phyloP scores from a whole-genome alignment of 2,329 filamentous ascomycete species.

The Cladosporium colombiae region DNA sequence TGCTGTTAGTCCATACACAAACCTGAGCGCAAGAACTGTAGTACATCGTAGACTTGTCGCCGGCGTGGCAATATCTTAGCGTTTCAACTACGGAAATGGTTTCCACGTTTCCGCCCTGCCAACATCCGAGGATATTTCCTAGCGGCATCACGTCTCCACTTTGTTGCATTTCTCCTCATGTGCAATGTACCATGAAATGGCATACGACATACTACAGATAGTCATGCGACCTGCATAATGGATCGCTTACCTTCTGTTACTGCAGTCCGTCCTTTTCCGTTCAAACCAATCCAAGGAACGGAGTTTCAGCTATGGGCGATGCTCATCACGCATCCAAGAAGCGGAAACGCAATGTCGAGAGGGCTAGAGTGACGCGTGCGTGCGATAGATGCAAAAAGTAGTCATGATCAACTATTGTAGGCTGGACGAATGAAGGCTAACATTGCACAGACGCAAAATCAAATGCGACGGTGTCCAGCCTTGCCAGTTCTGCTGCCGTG shows the following conservation, averaged over 20 bases:
- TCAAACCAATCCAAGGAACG: background rate
- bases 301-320: background rate
- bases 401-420: background rate
- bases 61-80: background rate
- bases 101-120: background rate
- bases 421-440: background rate
- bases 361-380: constrained; percentile 2
- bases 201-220: background rate
- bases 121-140: background rate
- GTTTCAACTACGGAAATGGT: background rate
- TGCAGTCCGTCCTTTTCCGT: background rate
- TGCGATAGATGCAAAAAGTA: constrained; percentile 9
- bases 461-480: constrained; percentile 8
- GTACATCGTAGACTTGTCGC: background rate
- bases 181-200: background rate
- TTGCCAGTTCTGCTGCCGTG: constrained; percentile 1
- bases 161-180: background rate
- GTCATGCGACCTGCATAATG: background rate
- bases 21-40: too few species aligned
- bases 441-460: background rate
- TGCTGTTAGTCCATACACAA: too few species aligned
- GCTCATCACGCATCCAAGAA: background rate
- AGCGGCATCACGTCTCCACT: background rate
- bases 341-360: constrained; percentile 14
- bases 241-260: background rate